Evolutionary conservation across 73 alveolate species (phyloP).

Genomic region (Paraurostyla sp.): DNA sequence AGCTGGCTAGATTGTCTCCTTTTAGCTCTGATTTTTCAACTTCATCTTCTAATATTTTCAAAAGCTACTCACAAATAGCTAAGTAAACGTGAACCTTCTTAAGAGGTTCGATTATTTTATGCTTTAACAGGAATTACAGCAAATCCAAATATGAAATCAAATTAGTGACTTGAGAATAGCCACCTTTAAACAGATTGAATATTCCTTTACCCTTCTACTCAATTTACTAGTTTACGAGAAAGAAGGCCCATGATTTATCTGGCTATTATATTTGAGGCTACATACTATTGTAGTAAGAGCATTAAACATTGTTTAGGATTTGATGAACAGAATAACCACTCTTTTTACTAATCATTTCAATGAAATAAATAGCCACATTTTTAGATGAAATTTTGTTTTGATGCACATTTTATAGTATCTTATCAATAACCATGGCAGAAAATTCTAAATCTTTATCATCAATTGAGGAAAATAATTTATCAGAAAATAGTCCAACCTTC

Average conservation of each 20-base stretch:
- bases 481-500: slow-evolving; percentile 35
- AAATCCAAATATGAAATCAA: slow-evolving; percentile 11
- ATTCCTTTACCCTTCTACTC: neutral
- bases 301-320: neutral
- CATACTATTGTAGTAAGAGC: neutral
- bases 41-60: slow-evolving; percentile 49
- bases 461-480: neutral
- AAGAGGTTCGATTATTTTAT: slow-evolving; percentile 30
- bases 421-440: neutral
- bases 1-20: neutral
- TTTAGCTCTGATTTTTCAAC: slow-evolving; percentile 13
- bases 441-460: slow-evolving; percentile 38
- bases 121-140: slow-evolving; percentile 33
- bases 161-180: neutral
- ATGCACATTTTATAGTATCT: neutral
- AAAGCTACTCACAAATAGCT: slow-evolving; percentile 55
- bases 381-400: neutral
- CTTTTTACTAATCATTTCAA: neutral
- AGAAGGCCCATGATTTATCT: slow-evolving; percentile 24
- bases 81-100: slow-evolving; percentile 19
- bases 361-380: neutral
- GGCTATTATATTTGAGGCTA: neutral
- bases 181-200: slow-evolving; percentile 16
- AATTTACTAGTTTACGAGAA: neutral
- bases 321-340: neutral